These are phyloP conservation scores for Coleophoma cylindrospora DNA, from an alignment of 2,329 filamentous ascomycete species.

Conservation along the genomic window DNA sequence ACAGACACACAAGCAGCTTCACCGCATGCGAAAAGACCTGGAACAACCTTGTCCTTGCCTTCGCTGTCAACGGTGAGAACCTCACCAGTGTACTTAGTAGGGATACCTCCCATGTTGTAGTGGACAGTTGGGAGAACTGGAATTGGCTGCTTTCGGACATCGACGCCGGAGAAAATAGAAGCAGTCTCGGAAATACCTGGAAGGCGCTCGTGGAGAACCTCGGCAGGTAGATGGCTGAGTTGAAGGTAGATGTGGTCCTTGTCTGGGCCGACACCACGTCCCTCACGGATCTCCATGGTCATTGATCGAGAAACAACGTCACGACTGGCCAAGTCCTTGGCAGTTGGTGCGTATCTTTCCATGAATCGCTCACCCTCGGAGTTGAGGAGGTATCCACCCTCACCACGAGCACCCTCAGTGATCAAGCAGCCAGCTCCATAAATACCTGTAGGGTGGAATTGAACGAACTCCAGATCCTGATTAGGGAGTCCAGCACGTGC, in stretches of 20 bases:
- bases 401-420: constrained; percentile 94
- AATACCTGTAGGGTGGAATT: constrained; percentile 99
- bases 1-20: constrained; percentile 97
- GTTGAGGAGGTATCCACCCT: constrained; percentile 97
- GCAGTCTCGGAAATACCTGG: constrained; percentile 98
- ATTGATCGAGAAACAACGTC: constrained; percentile 97
- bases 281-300: constrained; percentile 97
- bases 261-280: constrained; percentile 91
- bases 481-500: constrained; percentile 95
- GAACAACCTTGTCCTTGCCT: constrained; percentile 89
- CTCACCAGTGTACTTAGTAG: constrained; percentile 95
- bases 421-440: constrained; percentile 98
- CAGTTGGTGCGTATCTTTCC: constrained; percentile 96
- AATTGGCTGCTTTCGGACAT: constrained; percentile 95
- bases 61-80: constrained; percentile 82
- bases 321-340: constrained; percentile 94
- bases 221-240: constrained; percentile 87
- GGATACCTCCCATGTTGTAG: constrained; percentile 99
- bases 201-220: constrained; percentile 91
- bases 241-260: constrained; percentile 99
- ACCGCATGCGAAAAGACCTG: constrained; percentile 92
- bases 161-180: constrained; percentile 93
- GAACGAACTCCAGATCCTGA: constrained; percentile 98
- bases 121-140: constrained; percentile 94
- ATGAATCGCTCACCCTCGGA: constrained; percentile 98